Conservation (phyloP, 345 rosid species). For the Carallia brachiata region DNA sequence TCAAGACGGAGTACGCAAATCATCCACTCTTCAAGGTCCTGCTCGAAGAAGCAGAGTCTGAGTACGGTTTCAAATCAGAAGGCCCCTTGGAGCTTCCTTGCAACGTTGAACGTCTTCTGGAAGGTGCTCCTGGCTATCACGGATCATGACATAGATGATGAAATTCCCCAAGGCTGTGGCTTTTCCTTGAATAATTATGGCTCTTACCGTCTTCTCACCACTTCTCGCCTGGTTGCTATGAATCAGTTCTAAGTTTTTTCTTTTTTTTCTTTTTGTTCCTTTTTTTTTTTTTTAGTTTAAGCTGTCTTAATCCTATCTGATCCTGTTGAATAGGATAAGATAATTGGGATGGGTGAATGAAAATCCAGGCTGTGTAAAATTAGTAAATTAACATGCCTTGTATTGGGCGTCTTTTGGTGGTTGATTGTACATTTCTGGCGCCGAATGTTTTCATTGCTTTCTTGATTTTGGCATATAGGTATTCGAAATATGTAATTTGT, state of each 20-base stretch:
- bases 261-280: background rate
- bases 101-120: constrained; percentile 31
- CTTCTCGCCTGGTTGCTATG: constrained; percentile 28
- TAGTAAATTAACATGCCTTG: no score
- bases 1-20: constrained; percentile 26
- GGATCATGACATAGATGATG: constrained; percentile 10
- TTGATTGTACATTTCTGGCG: no score
- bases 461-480: no score
- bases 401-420: no score
- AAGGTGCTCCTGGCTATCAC: constrained; percentile 22
- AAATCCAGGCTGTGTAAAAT: no score
- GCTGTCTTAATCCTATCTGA: no score
- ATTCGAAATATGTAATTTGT: no score
- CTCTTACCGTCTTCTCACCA: constrained; percentile 38
- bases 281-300: background rate
- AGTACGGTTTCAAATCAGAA: constrained; percentile 25
- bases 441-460: no score
- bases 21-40: constrained; percentile 34
- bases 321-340: no score
- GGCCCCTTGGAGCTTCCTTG: constrained; percentile 33
- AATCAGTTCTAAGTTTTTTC: constrained; percentile 21
- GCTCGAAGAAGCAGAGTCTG: constrained; percentile 34
- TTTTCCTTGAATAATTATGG: constrained; percentile 23
- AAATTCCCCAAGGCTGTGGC: constrained; percentile 25
- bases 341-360: no score